A percentile compares a stretch with the other conserved stretches of the same genome.
These are phyloP conservation scores for Xerophyta viscosa DNA, from an alignment of 106 monocot genomes.

Conservation along the genomic window DNA sequence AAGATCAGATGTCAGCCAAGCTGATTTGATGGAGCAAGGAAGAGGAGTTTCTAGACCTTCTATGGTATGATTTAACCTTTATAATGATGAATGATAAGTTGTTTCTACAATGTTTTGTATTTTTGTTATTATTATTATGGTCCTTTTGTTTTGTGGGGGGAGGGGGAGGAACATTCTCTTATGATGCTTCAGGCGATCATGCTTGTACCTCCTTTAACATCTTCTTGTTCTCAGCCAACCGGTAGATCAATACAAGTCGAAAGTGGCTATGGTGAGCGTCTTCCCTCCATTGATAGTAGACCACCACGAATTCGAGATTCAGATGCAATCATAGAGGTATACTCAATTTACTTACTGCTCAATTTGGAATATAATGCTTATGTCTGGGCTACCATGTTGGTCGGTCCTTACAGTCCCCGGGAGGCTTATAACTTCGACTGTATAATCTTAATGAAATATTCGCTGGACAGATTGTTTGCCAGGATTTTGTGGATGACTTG, in stretches of 20 bases:
- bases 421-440: not conserved
- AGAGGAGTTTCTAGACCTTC: constrained; percentile 32
- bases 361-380: not conserved
- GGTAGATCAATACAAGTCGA: constrained; percentile 96
- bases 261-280: constrained; percentile 63
- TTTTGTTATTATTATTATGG: too few relatives aligned
- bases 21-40: constrained; percentile 54
- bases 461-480: constrained; percentile 50
- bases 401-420: too few relatives aligned
- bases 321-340: constrained; percentile 93
- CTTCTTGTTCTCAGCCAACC: constrained; percentile 53
- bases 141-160: too few relatives aligned
- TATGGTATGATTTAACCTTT: constrained; percentile 41
- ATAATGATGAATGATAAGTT: too few relatives aligned
- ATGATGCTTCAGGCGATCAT: too few relatives aligned
- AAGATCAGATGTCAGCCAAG: constrained; percentile 40
- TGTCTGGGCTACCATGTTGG: not conserved
- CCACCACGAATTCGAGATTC: constrained; percentile 65
- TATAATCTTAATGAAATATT: not conserved
- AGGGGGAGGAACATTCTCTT: too few relatives aligned
- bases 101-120: too few relatives aligned
- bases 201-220: too few relatives aligned
- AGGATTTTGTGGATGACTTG: constrained; percentile 42
- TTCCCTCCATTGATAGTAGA: constrained; percentile 86
- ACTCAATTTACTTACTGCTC: too few relatives aligned